phyloP scores from a whole-genome alignment of 805 yeast genomes.

The Zygosaccharomyces bailii region DNA sequence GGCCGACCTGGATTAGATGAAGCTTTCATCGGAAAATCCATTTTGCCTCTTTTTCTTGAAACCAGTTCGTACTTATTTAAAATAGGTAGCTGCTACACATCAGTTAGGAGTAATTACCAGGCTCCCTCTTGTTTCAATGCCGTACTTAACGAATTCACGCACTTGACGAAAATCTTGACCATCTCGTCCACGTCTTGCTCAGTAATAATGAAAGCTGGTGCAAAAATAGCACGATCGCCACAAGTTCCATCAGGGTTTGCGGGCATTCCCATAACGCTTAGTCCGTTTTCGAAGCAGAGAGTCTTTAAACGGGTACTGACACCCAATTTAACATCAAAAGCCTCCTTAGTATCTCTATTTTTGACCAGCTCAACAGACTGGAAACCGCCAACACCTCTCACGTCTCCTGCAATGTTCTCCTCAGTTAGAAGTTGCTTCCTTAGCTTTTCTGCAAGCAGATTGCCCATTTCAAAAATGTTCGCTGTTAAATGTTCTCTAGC shows the following conservation, averaged over 20 bases:
- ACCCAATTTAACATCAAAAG: slow-evolving; percentile 38
- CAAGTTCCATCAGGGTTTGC: slow-evolving; percentile 47
- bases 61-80: too few relatives aligned
- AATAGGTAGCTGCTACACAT: too few relatives aligned
- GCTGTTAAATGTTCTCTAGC: slow-evolving; percentile 35
- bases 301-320: slow-evolving; percentile 38
- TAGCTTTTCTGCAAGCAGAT: slow-evolving; percentile 39
- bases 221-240: slow-evolving; percentile 38
- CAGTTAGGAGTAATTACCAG: slow-evolving; percentile 3
- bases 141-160: slow-evolving; percentile 37
- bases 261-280: slow-evolving; percentile 45
- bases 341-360: slow-evolving; percentile 49
- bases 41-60: too few relatives aligned
- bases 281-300: slow-evolving; percentile 43
- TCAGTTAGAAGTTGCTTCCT: slow-evolving; percentile 31
- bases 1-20: too few relatives aligned
- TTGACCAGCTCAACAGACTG: slow-evolving; percentile 56
- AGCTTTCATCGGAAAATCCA: too few relatives aligned
- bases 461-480: slow-evolving; percentile 45
- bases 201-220: slow-evolving; percentile 45
- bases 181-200: slow-evolving; percentile 43
- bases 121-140: slow-evolving; percentile 19
- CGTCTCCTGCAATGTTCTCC: slow-evolving; percentile 49
- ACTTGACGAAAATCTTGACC: slow-evolving; percentile 38
- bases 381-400: slow-evolving; percentile 62